These are phyloP conservation scores for Skeletonema grethae DNA, from an alignment of 108 stramenopile species.

Conservation along the genomic window DNA sequence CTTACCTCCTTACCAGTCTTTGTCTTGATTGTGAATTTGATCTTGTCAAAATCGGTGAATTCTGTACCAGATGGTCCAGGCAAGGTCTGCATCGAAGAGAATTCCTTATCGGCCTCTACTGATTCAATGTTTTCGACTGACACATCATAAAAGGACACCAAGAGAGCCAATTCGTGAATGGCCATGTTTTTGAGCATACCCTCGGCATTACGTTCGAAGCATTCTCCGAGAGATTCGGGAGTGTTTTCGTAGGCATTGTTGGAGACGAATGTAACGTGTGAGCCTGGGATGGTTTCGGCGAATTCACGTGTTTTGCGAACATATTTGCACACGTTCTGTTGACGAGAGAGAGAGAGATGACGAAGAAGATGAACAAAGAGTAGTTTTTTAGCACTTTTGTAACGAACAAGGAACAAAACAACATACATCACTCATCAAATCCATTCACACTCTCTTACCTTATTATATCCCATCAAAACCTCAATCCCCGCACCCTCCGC, in stretches of 20 bases:
- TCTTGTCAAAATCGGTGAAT: slow-evolving; percentile 90
- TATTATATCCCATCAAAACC: slow-evolving; percentile 93
- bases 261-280: slow-evolving; percentile 85
- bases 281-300: slow-evolving; percentile 70
- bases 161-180: slow-evolving; percentile 89
- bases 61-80: slow-evolving; percentile 76
- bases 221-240: slow-evolving; percentile 86
- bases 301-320: slow-evolving; percentile 87
- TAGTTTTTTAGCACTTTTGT: too few relatives aligned
- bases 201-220: slow-evolving; percentile 93
- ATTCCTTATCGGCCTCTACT: slow-evolving; percentile 86
- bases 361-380: too few relatives aligned
- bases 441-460: slow-evolving; percentile 34
- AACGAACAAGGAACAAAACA: too few relatives aligned
- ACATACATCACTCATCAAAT: too few relatives aligned
- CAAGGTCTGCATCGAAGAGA: slow-evolving; percentile 80
- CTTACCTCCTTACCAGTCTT: slow-evolving; percentile 87
- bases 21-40: slow-evolving; percentile 94
- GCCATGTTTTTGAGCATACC: slow-evolving; percentile 97
- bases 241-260: slow-evolving; percentile 93
- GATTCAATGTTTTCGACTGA: slow-evolving; percentile 84
- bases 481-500: slow-evolving; percentile 76
- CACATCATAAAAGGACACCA: slow-evolving; percentile 90
- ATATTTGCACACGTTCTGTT: slow-evolving; percentile 89
- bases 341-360: too few relatives aligned